A percentile compares a stretch with the other conserved stretches of the same genome.
These are phyloP conservation scores for Penicillium sp. DNA, from an alignment of 2,329 filamentous ascomycete genomes.

Conservation along the genomic window DNA sequence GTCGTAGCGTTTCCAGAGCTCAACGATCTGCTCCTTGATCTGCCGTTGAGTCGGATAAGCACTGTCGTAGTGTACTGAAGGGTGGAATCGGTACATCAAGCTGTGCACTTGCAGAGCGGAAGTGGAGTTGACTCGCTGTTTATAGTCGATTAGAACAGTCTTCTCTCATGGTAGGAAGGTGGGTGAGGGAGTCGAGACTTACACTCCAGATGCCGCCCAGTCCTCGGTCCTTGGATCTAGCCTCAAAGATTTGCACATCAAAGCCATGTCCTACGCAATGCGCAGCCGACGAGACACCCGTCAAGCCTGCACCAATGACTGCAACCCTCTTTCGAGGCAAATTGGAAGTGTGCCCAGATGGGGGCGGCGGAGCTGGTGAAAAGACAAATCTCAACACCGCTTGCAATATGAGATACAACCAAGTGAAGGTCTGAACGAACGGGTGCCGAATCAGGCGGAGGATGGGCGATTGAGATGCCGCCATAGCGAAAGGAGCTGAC, in stretches of 20 bases:
- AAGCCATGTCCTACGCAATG: conserved; percentile 86
- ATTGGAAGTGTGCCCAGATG: conserved; percentile 57
- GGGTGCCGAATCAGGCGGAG: conserved; percentile 31
- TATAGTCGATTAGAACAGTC: conserved; percentile 9
- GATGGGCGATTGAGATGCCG: conserved; percentile 21
- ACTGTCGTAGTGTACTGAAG: conserved; percentile 70
- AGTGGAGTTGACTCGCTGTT: conserved; percentile 74
- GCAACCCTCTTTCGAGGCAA: conserved; percentile 60
- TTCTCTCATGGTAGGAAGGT: too few species aligned
- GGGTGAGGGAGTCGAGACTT: conserved; percentile 31
- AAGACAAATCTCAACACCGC: conserved; percentile 52
- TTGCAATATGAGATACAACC: conserved; percentile 36
- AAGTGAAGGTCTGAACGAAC: conserved; percentile 34
- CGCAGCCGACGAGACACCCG: conserved; percentile 73
- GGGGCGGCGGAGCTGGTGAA: conserved; percentile 68
- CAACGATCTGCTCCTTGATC: conserved; percentile 70
- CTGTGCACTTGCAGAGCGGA: conserved; percentile 82
- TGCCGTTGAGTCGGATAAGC: conserved; percentile 79
- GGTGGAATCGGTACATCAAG: conserved; percentile 86
- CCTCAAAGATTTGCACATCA: conserved; percentile 78
- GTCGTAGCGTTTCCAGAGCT: conserved; percentile 74
- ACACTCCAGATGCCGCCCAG: conserved; percentile 82
- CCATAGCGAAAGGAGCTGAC: conserved; percentile 11
- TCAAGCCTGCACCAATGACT: conserved; percentile 72
- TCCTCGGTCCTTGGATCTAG: conserved; percentile 61